Evolutionary conservation across 1,139 yeast genomes (phyloP), one percentile per base, ranked within the genome.

Genomic region (Nadsonia starkeyi-henricii): DNA sequence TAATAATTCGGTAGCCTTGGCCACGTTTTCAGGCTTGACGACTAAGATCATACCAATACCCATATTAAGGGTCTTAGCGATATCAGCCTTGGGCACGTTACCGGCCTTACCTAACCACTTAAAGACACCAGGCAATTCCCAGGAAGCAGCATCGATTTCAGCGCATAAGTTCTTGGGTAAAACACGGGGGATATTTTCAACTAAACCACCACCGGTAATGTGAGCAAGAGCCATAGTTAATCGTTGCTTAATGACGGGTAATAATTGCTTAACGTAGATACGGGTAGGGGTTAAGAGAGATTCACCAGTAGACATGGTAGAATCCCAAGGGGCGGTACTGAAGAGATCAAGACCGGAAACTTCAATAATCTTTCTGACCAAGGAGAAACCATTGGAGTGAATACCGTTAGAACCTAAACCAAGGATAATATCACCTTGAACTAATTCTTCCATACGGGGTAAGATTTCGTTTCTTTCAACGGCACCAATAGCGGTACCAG

Each of bases 401-500:
- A 86, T 77, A 58, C 99, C 99, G 61, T 84, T 84, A 17, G 97
- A 85, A 46, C 77, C 85, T 54, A 93, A 71, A 51, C 98, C 99
- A 49, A 93, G 71, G 48, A 93, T 66, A 8, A 86, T 79, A 65
- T 93, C 82, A 42, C 97, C 97, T 20, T 71, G 75, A 26, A 69
- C 61, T 93, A 93, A 85, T 48, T 69, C 72, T 26, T 74, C 68
- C 23, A 73, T 62, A 55, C 74, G 75, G 43, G 99, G 98, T 58
- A 93, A 72, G 49, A 91, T 77, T 55, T 77, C 75, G 54, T 72
- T 68, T 61, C 83, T 85, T 57, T 75, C 71, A n/a, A 93, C 97
- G n/a, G 98, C 98, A 60, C 99, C 99, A 47, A 93, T 89, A 48
- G 96, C 93, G 43, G 98, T 91, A 67, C 99, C 98, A 61, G 91